Percentiles rank a stretch among this genome's conserved stretches.
These are phyloP conservation scores for Pseudogymnoascus sp. DNA, from an alignment of 2,329 filamentous ascomycete genomes.

Conservation along the genomic window DNA sequence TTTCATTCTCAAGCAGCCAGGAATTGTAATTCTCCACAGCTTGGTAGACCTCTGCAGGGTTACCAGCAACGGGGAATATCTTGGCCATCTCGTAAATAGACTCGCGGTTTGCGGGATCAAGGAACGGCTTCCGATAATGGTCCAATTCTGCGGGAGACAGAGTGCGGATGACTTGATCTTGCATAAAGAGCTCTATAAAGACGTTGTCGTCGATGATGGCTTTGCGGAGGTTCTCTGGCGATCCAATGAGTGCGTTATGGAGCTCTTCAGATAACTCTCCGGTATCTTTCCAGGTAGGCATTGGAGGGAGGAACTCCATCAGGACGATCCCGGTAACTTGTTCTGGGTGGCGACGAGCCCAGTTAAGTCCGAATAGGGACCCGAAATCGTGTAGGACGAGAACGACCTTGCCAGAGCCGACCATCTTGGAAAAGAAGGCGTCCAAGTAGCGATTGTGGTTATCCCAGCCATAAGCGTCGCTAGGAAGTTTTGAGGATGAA, in stretches of 20 bases:
- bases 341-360: not conserved
- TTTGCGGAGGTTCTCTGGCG: not conserved
- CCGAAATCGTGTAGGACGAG: not conserved
- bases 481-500: not conserved
- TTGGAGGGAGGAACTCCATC: conserved; percentile 3
- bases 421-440: not conserved
- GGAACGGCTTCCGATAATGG: conserved; percentile 2
- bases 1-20: not conserved
- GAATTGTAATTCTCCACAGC: not conserved
- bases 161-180: not conserved
- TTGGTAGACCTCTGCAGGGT: not conserved
- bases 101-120: not conserved
- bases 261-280: not conserved
- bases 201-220: not conserved
- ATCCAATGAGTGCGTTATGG: not conserved
- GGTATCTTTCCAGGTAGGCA: not conserved
- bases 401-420: not conserved
- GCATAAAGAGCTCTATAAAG: conserved; percentile 1
- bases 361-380: not conserved
- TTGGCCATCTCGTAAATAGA: not conserved
- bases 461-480: not conserved
- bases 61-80: not conserved
- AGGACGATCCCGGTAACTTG: not conserved
- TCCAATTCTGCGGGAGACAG: not conserved
- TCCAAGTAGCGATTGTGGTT: not conserved